Evolutionary conservation across 1,284 basidiomycete species (phyloP).

Genomic region (Fistulina hepatica): DNA sequence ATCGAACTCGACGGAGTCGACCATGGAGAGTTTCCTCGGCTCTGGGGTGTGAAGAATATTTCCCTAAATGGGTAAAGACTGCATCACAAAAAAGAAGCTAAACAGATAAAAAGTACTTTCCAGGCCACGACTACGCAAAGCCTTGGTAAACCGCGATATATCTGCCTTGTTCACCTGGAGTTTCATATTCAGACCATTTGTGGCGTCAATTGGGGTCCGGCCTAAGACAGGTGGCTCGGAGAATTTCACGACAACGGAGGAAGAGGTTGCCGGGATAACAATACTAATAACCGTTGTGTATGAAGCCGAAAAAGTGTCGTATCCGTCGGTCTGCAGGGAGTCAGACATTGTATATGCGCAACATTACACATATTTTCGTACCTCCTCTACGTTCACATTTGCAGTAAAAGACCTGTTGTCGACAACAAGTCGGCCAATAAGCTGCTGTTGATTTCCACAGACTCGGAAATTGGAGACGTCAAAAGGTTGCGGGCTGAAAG

Average conservation of each 20-base stretch:
- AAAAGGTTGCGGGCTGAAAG: conserved; percentile 49
- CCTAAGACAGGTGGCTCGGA: conserved; percentile 22
- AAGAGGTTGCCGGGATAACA: conserved; percentile 18
- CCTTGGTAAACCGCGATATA: conserved; percentile 29
- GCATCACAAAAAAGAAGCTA: conserved; percentile 5
- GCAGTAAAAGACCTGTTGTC: conserved; percentile 40
- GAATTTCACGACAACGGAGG: conserved; percentile 21
- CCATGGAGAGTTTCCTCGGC: conserved; percentile 3
- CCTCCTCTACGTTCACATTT: conserved; percentile 41
- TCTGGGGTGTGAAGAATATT: conserved; percentile 2
- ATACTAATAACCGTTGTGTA: conserved; percentile 26
- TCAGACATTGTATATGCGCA: conserved; percentile 1
- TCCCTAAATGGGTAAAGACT: conserved; percentile 1
- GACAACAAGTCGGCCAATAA: conserved; percentile 36
- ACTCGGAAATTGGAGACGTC: conserved; percentile 30
- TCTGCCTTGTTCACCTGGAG: conserved; percentile 20
- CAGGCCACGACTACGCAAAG: conserved; percentile 31
- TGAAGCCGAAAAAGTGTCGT: conserved; percentile 30
- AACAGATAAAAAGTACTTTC: conserved; percentile 21
- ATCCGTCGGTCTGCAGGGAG: conserved; percentile 24
- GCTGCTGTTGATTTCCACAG: conserved; percentile 25
- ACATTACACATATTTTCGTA: conserved; percentile 12
- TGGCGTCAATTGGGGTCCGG: conserved; percentile 18
- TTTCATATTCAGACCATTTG: conserved; percentile 30
- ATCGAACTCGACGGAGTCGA: conserved; percentile 12